phyloP scores from a whole-genome alignment of 306 rosid genomes.

The Casuarina glauca region DNA sequence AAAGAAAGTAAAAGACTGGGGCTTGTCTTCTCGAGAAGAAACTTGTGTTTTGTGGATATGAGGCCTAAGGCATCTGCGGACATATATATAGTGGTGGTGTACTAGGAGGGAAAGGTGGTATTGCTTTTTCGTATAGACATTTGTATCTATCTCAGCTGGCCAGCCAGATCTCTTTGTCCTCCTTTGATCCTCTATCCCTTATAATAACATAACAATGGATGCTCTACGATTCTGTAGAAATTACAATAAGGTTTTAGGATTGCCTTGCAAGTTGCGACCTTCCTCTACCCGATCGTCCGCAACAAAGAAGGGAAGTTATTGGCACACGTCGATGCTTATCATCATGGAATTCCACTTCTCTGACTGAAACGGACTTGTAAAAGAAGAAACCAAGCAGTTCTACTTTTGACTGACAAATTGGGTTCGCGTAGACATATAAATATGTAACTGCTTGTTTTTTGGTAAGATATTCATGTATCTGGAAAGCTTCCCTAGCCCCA shows the following conservation, averaged over 20 bases:
- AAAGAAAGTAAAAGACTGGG: background rate
- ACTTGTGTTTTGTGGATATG: background rate
- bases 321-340: too few species aligned
- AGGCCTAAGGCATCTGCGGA: background rate
- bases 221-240: constrained; percentile 29
- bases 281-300: too few species aligned
- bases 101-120: background rate
- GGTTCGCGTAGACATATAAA: background rate
- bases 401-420: background rate
- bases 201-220: constrained; percentile 8
- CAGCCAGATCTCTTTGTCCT: constrained; percentile 4
- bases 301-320: too few species aligned
- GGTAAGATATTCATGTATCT: too few species aligned
- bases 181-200: constrained; percentile 15
- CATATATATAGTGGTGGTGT: constrained; percentile 7
- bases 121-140: background rate
- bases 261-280: too few species aligned
- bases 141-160: background rate
- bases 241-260: constrained; percentile 31
- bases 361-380: too few species aligned
- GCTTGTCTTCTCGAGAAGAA: constrained; percentile 13
- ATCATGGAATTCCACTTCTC: too few species aligned
- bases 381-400: background rate
- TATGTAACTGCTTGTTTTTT: too few species aligned
- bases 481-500: too few species aligned